These are phyloP conservation scores for Butyriboletus loyo DNA, from an alignment of 768 basidiomycete genomes.

Conservation along the genomic window DNA sequence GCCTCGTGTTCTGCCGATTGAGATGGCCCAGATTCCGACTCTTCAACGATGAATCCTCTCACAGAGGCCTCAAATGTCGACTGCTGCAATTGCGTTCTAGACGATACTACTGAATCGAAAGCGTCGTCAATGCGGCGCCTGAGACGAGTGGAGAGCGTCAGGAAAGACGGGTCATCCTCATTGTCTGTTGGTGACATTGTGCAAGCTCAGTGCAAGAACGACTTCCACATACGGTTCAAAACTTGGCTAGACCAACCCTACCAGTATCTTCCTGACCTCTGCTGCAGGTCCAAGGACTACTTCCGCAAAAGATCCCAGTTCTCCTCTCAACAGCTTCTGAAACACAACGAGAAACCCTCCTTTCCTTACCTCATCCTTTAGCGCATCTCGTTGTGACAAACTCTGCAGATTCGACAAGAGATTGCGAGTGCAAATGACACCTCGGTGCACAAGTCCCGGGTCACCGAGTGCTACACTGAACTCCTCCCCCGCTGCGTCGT, in stretches of 20 bases:
- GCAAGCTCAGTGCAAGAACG: neutral
- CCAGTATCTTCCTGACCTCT: constrained; percentile 47
- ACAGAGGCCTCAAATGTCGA: constrained; percentile 8
- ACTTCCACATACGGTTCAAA: neutral
- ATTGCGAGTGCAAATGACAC: constrained; percentile 70
- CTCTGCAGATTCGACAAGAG: constrained; percentile 49
- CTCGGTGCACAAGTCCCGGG: constrained; percentile 73
- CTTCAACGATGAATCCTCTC: constrained; percentile 37
- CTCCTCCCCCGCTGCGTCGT: constrained; percentile 37
- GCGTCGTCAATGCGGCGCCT: constrained; percentile 51
- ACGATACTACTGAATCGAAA: constrained; percentile 36
- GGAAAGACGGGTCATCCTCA: constrained; percentile 34
- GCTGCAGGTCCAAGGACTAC: constrained; percentile 46
- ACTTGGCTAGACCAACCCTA: constrained; percentile 19
- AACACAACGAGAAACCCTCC: constrained; percentile 56
- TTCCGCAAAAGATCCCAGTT: constrained; percentile 33
- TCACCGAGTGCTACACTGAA: constrained; percentile 32
- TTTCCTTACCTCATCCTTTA: constrained; percentile 52
- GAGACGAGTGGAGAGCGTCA: constrained; percentile 38
- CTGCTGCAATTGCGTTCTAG: neutral
- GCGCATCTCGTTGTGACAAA: constrained; percentile 34
- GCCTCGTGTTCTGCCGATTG: constrained; percentile 10
- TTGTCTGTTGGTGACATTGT: constrained; percentile 13
- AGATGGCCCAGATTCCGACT: constrained; percentile 12
- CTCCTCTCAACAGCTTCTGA: constrained; percentile 44